Conservation (phyloP, 1,284 basidiomycete species). For the Trichosporon sp. region DNA sequence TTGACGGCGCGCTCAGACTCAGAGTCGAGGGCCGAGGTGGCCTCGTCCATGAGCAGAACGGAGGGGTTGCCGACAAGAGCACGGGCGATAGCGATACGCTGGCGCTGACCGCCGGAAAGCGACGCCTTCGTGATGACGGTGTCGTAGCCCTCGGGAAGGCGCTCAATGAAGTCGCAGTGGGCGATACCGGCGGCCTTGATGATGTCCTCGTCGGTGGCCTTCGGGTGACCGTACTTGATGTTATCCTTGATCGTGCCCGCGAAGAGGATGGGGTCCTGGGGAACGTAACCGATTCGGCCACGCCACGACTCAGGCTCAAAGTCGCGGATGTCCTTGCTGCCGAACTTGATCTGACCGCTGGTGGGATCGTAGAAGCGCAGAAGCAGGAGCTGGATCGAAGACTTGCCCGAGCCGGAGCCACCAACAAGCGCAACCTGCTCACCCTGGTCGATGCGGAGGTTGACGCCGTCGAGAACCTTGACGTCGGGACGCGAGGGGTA, state of each 20-base stretch:
- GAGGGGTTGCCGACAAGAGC: slow-evolving; percentile 59
- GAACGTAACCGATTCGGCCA: slow-evolving; percentile 70
- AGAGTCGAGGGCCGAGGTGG: slow-evolving; percentile 51
- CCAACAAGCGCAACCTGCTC: slow-evolving; percentile 58
- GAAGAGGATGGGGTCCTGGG: slow-evolving; percentile 71
- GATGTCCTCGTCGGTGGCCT: slow-evolving; percentile 47
- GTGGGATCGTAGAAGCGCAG: slow-evolving; percentile 88
- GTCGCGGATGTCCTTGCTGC: slow-evolving; percentile 76
- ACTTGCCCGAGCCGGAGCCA: slow-evolving; percentile 57
- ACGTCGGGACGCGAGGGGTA: slow-evolving; percentile 89
- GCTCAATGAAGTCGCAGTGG: slow-evolving; percentile 55
- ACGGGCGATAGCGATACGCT: slow-evolving; percentile 60
- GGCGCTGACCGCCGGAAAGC: slow-evolving; percentile 59
- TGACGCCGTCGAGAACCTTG: slow-evolving; percentile 72
- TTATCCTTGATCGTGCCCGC: slow-evolving; percentile 76
- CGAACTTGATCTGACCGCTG: slow-evolving; percentile 71
- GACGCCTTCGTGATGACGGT: slow-evolving; percentile 55
- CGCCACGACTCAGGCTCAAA: slow-evolving; percentile 75
- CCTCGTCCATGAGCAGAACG: slow-evolving; percentile 58
- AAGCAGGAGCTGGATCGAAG: slow-evolving; percentile 71
- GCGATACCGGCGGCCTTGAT: slow-evolving; percentile 48
- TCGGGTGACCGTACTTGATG: slow-evolving; percentile 62
- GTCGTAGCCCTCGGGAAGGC: slow-evolving; percentile 52
- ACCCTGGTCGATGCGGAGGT: slow-evolving; percentile 58
- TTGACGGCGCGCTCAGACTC: slow-evolving; percentile 55